Percentiles rank a stretch among this genome's conserved stretches.
Conservation (phyloP, 176 grass and related monocot species). For the Avena sativa region DNA sequence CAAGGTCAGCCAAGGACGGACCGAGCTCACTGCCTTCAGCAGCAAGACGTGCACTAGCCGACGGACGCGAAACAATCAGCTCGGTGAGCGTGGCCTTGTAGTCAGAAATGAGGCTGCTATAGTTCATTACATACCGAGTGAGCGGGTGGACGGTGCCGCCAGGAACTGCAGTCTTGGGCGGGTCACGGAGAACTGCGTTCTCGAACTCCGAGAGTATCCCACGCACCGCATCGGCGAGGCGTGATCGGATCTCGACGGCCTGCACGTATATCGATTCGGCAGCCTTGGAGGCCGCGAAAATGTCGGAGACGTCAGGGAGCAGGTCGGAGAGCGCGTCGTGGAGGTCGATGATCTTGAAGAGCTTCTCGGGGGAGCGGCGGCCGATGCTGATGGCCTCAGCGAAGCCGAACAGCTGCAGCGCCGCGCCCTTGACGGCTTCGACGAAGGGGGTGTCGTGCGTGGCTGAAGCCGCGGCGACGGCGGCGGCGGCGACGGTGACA, state of each 20-base stretch:
- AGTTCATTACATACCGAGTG: constrained; percentile 97
- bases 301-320: constrained; percentile 78
- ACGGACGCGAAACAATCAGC: constrained; percentile 72
- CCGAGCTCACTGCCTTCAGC: constrained; percentile 56
- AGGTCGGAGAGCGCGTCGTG: constrained; percentile 86
- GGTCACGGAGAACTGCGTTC: constrained; percentile 93
- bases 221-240: constrained; percentile 82
- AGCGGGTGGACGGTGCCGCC: constrained; percentile 92
- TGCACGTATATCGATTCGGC: constrained; percentile 82
- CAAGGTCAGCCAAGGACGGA: constrained; percentile 57
- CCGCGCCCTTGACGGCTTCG: constrained; percentile 88
- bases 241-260: constrained; percentile 79
- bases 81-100: constrained; percentile 79
- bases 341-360: constrained; percentile 95
- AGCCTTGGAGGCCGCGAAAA: constrained; percentile 75
- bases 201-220: constrained; percentile 98
- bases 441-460: constrained; percentile 71
- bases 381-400: constrained; percentile 94
- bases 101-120: constrained; percentile 85
- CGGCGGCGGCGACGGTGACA: background rate
- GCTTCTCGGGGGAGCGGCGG: constrained; percentile 91
- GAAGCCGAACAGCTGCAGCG: constrained; percentile 92
- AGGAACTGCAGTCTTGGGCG: constrained; percentile 67
- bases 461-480: constrained; percentile 34
- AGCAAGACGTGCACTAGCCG: constrained; percentile 56